Evolutionary conservation across 2,329 filamentous ascomycete species (phyloP), one percentile per base, ranked within the genome.

Genomic region (Amylocarpus encephaloides): DNA sequence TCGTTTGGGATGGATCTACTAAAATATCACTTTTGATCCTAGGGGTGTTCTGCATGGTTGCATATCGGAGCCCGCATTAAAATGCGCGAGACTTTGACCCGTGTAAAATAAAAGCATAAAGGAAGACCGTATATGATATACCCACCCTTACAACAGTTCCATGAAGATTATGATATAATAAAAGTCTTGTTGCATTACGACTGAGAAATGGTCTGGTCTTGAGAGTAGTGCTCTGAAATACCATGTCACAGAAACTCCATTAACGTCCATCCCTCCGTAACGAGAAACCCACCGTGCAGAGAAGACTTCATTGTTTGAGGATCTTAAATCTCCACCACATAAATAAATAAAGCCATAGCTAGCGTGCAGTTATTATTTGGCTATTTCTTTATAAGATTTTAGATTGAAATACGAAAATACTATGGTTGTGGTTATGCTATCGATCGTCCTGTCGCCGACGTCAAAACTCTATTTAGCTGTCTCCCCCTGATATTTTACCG

Each of bases 31-130:
- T 40, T 50, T 43, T 19, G 30, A 18, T 26, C 39, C 30, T 36
- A n/a, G 35, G 43, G 30, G 47, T 48, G 43, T 45, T 45, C 34
- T 26, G 46, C 46, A 53, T 43, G 42, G 44, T 50, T 46, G 51
- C 43, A 48, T 48, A 26, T 35, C 19, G 22, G 40, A 18, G 26
- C 26, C 32, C 39, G 18, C 13, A 36, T 42, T 26, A 26, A 34
- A 29, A 16, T 33, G 46, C 38, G 33, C 15, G 38, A 39, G 15
- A 4, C 26, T 43, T 9, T 6, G 19, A 44, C 30, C 42, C 35
- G 36, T 53, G 51, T 53, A 53, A 43, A 44, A 53, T 53, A 53
- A 53, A 53, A 50, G 48, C 48, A 50, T 48, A 50, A 50, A 48
- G 39, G 36, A 38, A 26, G 22, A 26, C 22, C 22, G 33, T 11